phyloP scores from a whole-genome alignment of 495 filamentous ascomycete species.

The Saxispiralis lemnorum region DNA sequence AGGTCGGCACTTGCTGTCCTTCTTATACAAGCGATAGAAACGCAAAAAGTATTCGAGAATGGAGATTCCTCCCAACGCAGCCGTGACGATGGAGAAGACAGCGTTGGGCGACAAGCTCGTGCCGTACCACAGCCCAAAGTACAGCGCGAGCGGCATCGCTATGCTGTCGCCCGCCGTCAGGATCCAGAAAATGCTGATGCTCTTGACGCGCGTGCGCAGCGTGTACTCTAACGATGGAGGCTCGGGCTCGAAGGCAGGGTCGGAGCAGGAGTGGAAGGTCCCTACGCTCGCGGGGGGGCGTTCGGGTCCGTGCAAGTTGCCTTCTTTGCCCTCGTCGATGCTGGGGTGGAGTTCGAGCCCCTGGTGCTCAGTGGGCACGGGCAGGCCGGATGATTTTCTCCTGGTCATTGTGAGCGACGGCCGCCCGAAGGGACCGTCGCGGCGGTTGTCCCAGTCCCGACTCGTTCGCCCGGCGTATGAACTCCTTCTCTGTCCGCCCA shows the following conservation, averaged over 20 bases:
- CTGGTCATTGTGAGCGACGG: constrained; percentile 12
- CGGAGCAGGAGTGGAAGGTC: constrained; percentile 11
- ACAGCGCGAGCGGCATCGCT: constrained; percentile 37
- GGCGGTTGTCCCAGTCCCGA: constrained; percentile 9
- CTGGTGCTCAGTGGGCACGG: background rate
- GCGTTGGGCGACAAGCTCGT: constrained; percentile 38
- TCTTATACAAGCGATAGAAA: constrained; percentile 24
- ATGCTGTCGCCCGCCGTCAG: constrained; percentile 38
- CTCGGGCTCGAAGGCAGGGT: constrained; percentile 18
- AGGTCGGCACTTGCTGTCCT: constrained; percentile 34
- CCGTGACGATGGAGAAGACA: constrained; percentile 43
- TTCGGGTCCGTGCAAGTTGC: background rate
- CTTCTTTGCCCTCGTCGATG: background rate
- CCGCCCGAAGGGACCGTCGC: constrained; percentile 12
- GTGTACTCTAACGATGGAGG: constrained; percentile 42
- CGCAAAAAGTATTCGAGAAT: constrained; percentile 40
- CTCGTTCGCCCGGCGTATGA: background rate
- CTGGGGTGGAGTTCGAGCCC: background rate
- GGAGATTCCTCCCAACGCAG: constrained; percentile 37
- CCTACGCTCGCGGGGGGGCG: background rate
- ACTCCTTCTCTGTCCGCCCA: background rate
- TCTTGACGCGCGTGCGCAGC: constrained; percentile 34
- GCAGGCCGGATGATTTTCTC: constrained; percentile 4
- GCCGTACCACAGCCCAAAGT: constrained; percentile 39
- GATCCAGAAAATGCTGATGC: constrained; percentile 41